Conservation (phyloP, 768 basidiomycete genomes). For the Macrocybe gigantea region DNA sequence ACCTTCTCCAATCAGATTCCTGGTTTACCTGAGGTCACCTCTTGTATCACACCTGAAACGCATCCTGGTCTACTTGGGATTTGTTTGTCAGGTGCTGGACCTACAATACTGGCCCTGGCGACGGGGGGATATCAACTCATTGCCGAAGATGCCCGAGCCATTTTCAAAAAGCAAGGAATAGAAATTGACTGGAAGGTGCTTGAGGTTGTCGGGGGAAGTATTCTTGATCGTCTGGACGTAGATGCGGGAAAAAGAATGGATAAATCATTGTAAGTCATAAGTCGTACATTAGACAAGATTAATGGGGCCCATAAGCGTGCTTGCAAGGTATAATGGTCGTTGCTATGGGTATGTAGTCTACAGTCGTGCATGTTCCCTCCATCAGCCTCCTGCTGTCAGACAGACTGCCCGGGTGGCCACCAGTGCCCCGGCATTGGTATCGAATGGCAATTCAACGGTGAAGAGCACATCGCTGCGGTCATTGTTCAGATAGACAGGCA, state of each 20-base stretch:
- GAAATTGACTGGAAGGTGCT: constrained; percentile 91
- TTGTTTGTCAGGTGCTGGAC: constrained; percentile 96
- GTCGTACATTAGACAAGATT: background rate
- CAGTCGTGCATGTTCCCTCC: background rate
- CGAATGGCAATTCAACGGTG: constrained; percentile 81
- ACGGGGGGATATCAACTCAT: constrained; percentile 80
- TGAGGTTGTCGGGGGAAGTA: constrained; percentile 48
- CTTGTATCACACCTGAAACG: constrained; percentile 76
- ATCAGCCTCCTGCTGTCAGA: constrained; percentile 73
- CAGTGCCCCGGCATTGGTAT: constrained; percentile 55
- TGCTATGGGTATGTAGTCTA: constrained; percentile 7
- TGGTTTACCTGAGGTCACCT: constrained; percentile 89
- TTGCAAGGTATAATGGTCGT: constrained; percentile 8
- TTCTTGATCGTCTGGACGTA: constrained; percentile 16
- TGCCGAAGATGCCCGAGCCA: constrained; percentile 69
- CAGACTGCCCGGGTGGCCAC: constrained; percentile 89
- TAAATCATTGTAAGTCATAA: background rate
- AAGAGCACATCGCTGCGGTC: constrained; percentile 89
- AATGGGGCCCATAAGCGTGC: constrained; percentile 3
- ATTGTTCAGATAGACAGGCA: constrained; percentile 91
- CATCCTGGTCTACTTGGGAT: constrained; percentile 97
- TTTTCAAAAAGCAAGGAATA: constrained; percentile 68
- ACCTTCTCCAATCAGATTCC: constrained; percentile 61
- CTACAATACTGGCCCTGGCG: constrained; percentile 94
- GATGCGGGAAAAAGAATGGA: background rate